Conservation (phyloP, 208 protist genomes). For the Leishmania arabica region DNA sequence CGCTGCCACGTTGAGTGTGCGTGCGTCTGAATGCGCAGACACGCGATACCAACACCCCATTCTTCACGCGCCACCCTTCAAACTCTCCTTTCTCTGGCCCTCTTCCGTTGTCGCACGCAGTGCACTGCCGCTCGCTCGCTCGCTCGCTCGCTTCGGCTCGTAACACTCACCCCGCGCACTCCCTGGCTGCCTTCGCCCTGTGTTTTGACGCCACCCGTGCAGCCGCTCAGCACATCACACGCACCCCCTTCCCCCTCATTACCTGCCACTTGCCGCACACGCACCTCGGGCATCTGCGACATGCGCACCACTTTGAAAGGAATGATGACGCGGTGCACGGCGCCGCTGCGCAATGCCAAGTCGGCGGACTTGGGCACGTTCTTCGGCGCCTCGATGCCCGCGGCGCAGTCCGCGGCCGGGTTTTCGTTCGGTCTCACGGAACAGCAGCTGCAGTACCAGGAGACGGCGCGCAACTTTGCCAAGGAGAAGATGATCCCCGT, state of each 20-base stretch:
- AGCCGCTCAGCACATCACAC: not conserved
- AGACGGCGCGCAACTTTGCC: slow-evolving; percentile 79
- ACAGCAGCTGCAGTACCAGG: slow-evolving; percentile 75
- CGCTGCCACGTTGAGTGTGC: not conserved
- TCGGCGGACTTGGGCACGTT: slow-evolving; percentile 12
- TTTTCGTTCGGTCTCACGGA: slow-evolving; percentile 80
- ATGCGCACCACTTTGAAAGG: not conserved
- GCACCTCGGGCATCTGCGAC: not conserved
- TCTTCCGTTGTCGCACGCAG: not conserved
- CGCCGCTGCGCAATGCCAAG: slow-evolving; percentile 22
- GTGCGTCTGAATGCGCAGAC: not conserved
- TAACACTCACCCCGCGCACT: not conserved
- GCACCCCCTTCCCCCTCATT: not conserved
- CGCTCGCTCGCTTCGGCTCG: not conserved
- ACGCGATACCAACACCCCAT: not conserved
- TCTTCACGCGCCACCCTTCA: not conserved
- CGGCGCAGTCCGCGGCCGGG: slow-evolving; percentile 29
- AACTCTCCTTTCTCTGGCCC: not conserved
- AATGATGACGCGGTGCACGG: slow-evolving; percentile 7
- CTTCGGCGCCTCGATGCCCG: slow-evolving; percentile 35
- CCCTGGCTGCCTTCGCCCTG: not conserved
- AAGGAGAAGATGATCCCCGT: slow-evolving; percentile 73
- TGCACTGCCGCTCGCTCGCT: not conserved
- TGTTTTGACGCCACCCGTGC: not conserved
- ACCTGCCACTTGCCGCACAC: not conserved